A percentile compares a stretch with the other conserved stretches of the same genome.
Evolutionary conservation across 2,329 filamentous ascomycete species (phyloP).

Genomic region (Microdochium paspali): DNA sequence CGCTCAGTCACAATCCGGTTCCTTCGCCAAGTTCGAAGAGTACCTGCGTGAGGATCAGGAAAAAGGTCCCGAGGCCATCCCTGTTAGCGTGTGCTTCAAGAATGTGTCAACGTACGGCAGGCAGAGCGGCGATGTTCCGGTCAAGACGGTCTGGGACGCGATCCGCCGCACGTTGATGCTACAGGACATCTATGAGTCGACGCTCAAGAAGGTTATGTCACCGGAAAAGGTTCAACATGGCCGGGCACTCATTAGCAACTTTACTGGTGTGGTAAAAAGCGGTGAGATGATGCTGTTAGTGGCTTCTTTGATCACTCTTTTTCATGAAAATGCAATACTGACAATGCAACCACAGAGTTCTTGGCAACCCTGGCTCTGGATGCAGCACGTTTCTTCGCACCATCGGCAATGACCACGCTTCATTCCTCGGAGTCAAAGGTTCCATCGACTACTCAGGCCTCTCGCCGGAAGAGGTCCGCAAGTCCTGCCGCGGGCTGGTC

Average conservation of each 20-base stretch:
- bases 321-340: background rate
- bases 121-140: background rate
- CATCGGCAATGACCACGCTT: constrained; percentile 59
- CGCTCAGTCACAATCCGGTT: background rate
- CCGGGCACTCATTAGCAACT: constrained; percentile 47
- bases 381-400: constrained; percentile 72
- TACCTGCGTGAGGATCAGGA: background rate
- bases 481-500: constrained; percentile 65
- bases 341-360: constrained; percentile 19
- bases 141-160: background rate
- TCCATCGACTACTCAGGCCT: constrained; percentile 67
- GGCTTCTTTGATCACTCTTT: background rate
- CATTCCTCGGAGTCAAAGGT: constrained; percentile 57
- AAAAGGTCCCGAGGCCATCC: background rate
- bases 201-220: background rate
- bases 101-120: background rate
- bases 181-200: background rate
- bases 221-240: background rate
- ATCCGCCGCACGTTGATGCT: background rate
- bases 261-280: constrained; percentile 56
- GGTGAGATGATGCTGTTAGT: constrained; percentile 58
- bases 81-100: background rate
- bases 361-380: constrained; percentile 65
- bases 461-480: constrained; percentile 55
- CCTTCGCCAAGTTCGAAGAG: background rate